Evolutionary conservation across 768 basidiomycete species (phyloP), one percentile per base, ranked within the genome.

Genomic region (Lactarius pseudohatsudake): DNA sequence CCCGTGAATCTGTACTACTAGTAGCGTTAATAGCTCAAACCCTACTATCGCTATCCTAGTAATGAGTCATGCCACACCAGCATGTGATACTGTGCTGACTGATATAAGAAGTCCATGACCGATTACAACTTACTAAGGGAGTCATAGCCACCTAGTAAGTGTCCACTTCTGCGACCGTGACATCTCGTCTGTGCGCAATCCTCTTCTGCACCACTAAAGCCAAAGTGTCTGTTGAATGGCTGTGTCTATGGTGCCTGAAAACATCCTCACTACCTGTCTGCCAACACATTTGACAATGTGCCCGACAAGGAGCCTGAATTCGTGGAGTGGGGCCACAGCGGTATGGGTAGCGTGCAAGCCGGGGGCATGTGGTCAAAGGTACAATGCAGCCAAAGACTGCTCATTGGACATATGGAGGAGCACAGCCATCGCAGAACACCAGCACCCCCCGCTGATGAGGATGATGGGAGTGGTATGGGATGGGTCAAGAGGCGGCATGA

Each of bases 251-350:
- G 92, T 55, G 80, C 62, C 26, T 59, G 50, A 57, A 62, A 68
- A 47, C 41, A 50, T 10, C 32, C n/a, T 9, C 41, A 40, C n/a
- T 16, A 47, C 26, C n/a, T 6, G 5, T 15, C 30, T 38, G 16
- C 70, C 18, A 77, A 77, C 45, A 84, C 80, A 0, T 90, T 90
- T 63, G 84, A 81, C 3, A 86, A 81, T 64, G 84, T 62, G 53
- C 62, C 54, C 8, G 67, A 86, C 36, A 81, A 85, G 0, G 90
- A 91, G 66, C 89, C 89, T 53, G 88, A 88, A 72, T 95, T 95
- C 71, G 90, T 93, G 20, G 92, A 95, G 75, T 95, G 92, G 92
- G 92, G 92, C 0, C 89, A 89, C 63, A 90, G 90, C 36, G 90
- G 90, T 4, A 87, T 92, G 87, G 92, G 92, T 20, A 84, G 82